Conservation (phyloP, 176 grass and related monocot species). For the Typha latifolia region DNA sequence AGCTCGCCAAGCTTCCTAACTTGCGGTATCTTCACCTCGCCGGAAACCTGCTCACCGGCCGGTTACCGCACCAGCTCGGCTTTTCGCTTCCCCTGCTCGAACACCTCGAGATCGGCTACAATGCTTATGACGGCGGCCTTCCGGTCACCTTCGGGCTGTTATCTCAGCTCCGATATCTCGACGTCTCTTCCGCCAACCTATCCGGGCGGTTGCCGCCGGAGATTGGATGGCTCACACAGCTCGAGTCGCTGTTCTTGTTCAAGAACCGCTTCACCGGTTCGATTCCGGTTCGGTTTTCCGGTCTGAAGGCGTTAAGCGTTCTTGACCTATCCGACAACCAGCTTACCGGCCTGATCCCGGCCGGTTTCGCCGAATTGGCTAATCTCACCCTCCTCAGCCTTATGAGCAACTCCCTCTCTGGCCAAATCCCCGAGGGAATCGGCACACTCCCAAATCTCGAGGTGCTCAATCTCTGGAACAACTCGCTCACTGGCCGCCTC, state of each 20-base stretch:
- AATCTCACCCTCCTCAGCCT: conserved; percentile 69
- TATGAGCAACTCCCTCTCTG: conserved; percentile 69
- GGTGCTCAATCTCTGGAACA: conserved; percentile 87
- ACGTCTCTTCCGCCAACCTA: conserved; percentile 46
- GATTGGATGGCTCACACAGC: conserved; percentile 31
- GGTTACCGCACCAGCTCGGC: conserved; percentile 42
- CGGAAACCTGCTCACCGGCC: conserved; percentile 48
- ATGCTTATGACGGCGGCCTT: conserved; percentile 28
- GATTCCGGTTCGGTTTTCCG: conserved; percentile 32
- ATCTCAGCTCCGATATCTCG: conserved; percentile 45
- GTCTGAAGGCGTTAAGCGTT: conserved; percentile 32
- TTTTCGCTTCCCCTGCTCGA: conserved; percentile 25
- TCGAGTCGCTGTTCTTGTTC: conserved; percentile 63
- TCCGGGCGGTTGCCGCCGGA: conserved; percentile 35
- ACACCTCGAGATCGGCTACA: conserved; percentile 75
- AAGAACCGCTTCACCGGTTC: conserved; percentile 56
- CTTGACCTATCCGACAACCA: conserved; percentile 79
- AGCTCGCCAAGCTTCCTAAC: conserved; percentile 19
- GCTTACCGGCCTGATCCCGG: conserved; percentile 46
- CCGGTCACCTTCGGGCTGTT: conserved; percentile 35
- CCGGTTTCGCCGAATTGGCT: conserved; percentile 11
- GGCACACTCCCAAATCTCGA: conserved; percentile 50
- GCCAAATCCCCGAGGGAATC: conserved; percentile 42
- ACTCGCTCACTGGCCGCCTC: conserved; percentile 60
- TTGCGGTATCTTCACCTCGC: conserved; percentile 60